These are phyloP conservation scores for Combretum micranthum DNA, from an alignment of 345 rosid genomes.

Conservation along the genomic window DNA sequence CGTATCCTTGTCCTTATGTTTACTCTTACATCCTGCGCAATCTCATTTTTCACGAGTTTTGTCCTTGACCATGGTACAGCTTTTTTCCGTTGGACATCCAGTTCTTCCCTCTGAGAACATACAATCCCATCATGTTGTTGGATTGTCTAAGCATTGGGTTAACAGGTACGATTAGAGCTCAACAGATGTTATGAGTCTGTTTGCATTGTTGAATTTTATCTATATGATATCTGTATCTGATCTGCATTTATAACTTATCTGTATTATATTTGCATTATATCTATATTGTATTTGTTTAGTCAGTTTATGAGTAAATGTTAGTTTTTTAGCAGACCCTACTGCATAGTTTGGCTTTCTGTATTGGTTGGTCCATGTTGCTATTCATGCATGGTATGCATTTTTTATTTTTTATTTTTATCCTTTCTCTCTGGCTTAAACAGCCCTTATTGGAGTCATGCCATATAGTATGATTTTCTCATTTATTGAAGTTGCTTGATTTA, in stretches of 20 bases:
- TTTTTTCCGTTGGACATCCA: constrained; percentile 34
- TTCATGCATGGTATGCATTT: background rate
- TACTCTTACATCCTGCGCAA: constrained; percentile 2
- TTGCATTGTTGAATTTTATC: background rate
- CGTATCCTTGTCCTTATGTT: constrained; percentile 48
- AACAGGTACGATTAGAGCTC: constrained; percentile 41
- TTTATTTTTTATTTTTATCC: too few species aligned
- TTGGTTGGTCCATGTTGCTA: background rate
- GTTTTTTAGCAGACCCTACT: too few species aligned
- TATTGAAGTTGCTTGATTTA: too few species aligned
- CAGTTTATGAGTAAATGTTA: too few species aligned
- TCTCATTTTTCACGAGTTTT: constrained; percentile 15
- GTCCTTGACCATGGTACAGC: constrained; percentile 57
- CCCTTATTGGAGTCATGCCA: too few species aligned
- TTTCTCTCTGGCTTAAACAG: background rate
- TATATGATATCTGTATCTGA: background rate
- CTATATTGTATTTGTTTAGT: too few species aligned
- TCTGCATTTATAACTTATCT: too few species aligned
- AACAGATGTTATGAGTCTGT: background rate
- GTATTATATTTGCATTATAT: too few species aligned
- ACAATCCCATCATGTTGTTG: constrained; percentile 23
- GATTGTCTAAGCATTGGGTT: constrained; percentile 63
- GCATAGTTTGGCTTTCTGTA: background rate
- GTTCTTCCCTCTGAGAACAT: constrained; percentile 25
- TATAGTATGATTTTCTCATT: too few species aligned